Evolutionary conservation across 257 asterid genomes (phyloP).

Genomic region (Capsicum rhomboideum): DNA sequence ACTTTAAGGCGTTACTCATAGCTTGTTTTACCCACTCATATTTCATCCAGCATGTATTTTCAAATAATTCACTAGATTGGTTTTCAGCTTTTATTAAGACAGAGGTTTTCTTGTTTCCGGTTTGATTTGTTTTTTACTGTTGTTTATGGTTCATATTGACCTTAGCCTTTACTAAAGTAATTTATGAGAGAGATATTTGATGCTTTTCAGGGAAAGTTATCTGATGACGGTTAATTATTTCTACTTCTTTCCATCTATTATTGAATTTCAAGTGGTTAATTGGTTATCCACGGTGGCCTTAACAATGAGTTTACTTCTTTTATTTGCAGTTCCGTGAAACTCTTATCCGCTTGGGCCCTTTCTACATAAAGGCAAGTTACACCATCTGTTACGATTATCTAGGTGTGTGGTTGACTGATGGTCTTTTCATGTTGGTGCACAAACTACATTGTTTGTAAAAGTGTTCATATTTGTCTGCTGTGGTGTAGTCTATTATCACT

Average conservation of each 20-base stretch:
- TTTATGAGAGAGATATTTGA: neutral
- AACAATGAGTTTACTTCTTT: neutral
- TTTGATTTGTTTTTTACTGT: neutral
- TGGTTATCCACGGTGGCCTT: neutral
- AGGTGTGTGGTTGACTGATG: neutral
- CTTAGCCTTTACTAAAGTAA: neutral
- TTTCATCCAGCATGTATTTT: neutral
- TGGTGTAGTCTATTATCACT: neutral
- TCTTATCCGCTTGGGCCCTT: conserved; percentile 89
- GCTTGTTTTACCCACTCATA: neutral
- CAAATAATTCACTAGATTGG: neutral
- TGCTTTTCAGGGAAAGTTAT: neutral
- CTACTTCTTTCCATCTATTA: neutral
- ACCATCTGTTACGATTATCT: neutral
- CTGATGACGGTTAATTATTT: neutral
- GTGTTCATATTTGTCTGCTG: neutral
- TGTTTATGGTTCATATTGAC: neutral
- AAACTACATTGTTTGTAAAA: neutral
- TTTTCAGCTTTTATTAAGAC: neutral
- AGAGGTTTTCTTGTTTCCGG: neutral
- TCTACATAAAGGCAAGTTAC: conserved; percentile 76
- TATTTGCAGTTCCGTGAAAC: conserved; percentile 88
- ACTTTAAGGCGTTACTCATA: neutral
- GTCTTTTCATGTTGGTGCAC: neutral
- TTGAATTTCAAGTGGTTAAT: neutral